Evolutionary conservation across 768 basidiomycete species (phyloP).

Genomic region (Dictyophora rubrovolvata): DNA sequence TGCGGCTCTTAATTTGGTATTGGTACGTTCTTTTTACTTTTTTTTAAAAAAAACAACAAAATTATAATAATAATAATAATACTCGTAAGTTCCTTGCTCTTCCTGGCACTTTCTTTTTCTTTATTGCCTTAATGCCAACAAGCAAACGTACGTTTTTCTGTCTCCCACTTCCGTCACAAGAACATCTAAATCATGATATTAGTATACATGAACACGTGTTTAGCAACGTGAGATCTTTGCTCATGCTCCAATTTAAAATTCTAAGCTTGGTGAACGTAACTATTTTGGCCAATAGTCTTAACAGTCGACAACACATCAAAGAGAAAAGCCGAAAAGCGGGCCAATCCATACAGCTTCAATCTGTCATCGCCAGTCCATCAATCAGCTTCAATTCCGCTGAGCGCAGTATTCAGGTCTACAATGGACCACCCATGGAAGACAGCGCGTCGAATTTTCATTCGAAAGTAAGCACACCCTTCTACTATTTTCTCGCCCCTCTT

Average conservation of each 20-base stretch:
- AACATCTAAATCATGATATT: not conserved
- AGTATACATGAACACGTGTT: not conserved
- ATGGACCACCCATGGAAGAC: not conserved
- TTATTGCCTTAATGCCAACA: not conserved
- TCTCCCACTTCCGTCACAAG: not conserved
- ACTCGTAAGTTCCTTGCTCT: not conserved
- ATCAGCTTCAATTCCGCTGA: not conserved
- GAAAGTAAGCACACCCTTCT: not conserved
- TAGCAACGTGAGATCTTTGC: not conserved
- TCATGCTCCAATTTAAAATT: not conserved
- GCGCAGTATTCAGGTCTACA: not conserved
- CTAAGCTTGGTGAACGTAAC: too few relatives aligned
- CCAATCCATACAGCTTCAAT: not conserved
- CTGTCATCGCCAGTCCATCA: not conserved
- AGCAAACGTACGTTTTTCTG: not conserved
- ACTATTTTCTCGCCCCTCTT: not conserved
- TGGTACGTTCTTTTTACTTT: not conserved
- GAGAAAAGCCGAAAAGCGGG: not conserved
- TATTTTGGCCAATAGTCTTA: not conserved
- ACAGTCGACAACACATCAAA: not conserved
- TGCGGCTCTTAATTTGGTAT: not conserved
- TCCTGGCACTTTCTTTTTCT: not conserved
- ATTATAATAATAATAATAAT: not conserved
- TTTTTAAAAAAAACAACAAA: not conserved
- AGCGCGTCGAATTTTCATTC: not conserved